Percentiles rank a stretch among this genome's conserved stretches.
Evolutionary conservation across 2,329 filamentous ascomycete genomes (phyloP).

Genomic region (Chaetomiaceae sp.): DNA sequence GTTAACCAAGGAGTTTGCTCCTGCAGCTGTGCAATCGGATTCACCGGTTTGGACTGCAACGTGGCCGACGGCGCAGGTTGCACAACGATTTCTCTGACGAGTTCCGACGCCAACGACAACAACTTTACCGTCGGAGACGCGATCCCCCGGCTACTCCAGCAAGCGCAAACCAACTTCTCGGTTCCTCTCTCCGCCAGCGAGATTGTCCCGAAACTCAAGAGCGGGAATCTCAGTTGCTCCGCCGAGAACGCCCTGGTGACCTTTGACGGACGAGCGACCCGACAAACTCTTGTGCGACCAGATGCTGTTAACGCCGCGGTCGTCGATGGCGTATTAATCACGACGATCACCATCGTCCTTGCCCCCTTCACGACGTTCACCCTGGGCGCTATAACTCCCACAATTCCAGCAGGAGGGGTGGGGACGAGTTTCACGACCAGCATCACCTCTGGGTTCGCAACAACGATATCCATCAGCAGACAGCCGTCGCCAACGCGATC

Average conservation of each 20-base stretch:
- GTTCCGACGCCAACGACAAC: conserved; percentile 46
- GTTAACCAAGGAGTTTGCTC: conserved; percentile 65
- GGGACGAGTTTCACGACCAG: conserved; percentile 24
- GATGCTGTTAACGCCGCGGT: conserved; percentile 18
- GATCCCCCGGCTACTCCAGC: conserved; percentile 67
- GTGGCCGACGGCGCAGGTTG: conserved; percentile 45
- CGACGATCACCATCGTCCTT: conserved; percentile 32
- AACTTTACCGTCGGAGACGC: conserved; percentile 79
- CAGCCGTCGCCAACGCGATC: conserved; percentile 21
- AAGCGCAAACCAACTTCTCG: conserved; percentile 63
- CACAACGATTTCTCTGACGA: conserved; percentile 45
- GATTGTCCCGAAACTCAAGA: conserved; percentile 72
- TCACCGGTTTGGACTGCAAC: conserved; percentile 58
- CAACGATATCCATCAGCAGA: conserved; percentile 27
- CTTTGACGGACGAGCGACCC: conserved; percentile 58
- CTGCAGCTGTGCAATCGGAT: conserved; percentile 86
- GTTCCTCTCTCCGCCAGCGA: conserved; percentile 66
- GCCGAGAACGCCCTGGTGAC: conserved; percentile 84
- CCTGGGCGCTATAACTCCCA: conserved; percentile 25
- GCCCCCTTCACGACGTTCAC: conserved; percentile 32
- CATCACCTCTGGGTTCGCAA: conserved; percentile 27
- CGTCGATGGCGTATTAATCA: conserved; percentile 25
- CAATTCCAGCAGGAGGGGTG: conserved; percentile 8
- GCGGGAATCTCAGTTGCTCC: conserved; percentile 70
- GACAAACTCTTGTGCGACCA: conserved; percentile 25